Evolutionary conservation across 2,329 filamentous ascomycete genomes (phyloP).

Genomic region (Cadophora gregata): DNA sequence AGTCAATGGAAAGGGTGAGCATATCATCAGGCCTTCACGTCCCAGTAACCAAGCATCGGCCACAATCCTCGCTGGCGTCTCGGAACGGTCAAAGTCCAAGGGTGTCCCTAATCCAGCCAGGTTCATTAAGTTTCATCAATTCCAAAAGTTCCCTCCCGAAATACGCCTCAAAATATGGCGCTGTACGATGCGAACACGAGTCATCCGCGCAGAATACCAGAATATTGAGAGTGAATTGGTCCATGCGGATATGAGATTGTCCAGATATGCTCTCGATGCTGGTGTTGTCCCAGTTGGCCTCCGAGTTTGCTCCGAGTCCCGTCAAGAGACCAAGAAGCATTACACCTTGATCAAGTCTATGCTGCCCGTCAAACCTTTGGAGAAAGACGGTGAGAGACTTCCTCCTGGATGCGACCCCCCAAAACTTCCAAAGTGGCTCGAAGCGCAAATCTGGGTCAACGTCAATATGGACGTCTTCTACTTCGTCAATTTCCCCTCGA

Average conservation of each 20-base stretch:
- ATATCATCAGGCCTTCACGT: not conserved
- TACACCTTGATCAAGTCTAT: constrained; percentile 22
- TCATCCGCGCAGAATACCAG: constrained; percentile 25
- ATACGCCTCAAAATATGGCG: constrained; percentile 27
- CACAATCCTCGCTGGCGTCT: not conserved
- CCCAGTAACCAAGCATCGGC: not conserved
- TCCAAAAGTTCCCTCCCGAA: constrained; percentile 28
- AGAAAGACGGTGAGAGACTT: constrained; percentile 5
- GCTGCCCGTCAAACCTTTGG: constrained; percentile 1
- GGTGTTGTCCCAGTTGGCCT: constrained; percentile 26
- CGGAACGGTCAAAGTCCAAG: not conserved
- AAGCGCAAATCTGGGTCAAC: constrained; percentile 22
- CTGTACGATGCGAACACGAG: constrained; percentile 20
- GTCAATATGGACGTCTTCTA: constrained; percentile 27
- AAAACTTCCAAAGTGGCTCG: not conserved
- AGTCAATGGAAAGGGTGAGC: not conserved
- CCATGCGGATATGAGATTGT: not conserved
- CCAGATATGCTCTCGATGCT: constrained; percentile 15
- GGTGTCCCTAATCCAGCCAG: constrained; percentile 19
- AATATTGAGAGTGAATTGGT: not conserved
- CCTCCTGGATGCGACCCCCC: not conserved
- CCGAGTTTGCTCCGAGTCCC: constrained; percentile 21
- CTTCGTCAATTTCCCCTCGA: constrained; percentile 23
- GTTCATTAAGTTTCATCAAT: constrained; percentile 19
- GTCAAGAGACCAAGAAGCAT: constrained; percentile 22